Conservation (phyloP, 2,329 filamentous ascomycete genomes). For the Pezicula rhizophila region DNA sequence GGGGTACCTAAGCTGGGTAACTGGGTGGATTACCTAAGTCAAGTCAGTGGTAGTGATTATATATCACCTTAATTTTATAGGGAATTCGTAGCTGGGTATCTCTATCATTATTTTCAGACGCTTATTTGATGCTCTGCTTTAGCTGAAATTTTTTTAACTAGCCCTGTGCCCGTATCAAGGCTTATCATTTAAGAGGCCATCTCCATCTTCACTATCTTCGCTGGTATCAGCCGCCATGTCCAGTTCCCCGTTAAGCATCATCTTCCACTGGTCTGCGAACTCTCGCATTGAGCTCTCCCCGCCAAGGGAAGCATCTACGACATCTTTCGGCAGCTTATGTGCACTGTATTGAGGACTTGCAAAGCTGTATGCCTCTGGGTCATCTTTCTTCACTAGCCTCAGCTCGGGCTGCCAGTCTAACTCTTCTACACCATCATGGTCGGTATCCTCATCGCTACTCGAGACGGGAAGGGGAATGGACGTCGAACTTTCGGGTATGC, state of each 20-base stretch:
- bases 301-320: conserved; percentile 65
- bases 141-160: too few species aligned
- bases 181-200: neutral
- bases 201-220: conserved; percentile 32
- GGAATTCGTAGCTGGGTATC: too few species aligned
- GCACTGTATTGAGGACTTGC: conserved; percentile 84
- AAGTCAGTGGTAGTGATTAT: too few species aligned
- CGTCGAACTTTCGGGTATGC: conserved; percentile 32
- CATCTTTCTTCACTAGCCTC: conserved; percentile 73
- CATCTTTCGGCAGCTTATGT: conserved; percentile 90
- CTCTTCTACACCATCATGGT: conserved; percentile 40
- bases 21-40: too few species aligned
- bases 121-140: too few species aligned
- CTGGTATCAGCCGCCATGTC: conserved; percentile 26
- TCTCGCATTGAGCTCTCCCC: conserved; percentile 75
- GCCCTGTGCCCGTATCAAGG: too few species aligned
- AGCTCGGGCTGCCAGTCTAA: conserved; percentile 66
- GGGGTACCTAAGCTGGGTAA: too few species aligned
- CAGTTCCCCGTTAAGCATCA: conserved; percentile 40
- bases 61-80: too few species aligned
- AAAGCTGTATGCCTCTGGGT: conserved; percentile 85
- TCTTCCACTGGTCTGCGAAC: conserved; percentile 71
- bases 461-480: conserved; percentile 24
- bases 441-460: conserved; percentile 36
- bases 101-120: too few species aligned